Conservation (phyloP, 2,329 filamentous ascomycete genomes). For the Drechslerella stenobrocha region DNA sequence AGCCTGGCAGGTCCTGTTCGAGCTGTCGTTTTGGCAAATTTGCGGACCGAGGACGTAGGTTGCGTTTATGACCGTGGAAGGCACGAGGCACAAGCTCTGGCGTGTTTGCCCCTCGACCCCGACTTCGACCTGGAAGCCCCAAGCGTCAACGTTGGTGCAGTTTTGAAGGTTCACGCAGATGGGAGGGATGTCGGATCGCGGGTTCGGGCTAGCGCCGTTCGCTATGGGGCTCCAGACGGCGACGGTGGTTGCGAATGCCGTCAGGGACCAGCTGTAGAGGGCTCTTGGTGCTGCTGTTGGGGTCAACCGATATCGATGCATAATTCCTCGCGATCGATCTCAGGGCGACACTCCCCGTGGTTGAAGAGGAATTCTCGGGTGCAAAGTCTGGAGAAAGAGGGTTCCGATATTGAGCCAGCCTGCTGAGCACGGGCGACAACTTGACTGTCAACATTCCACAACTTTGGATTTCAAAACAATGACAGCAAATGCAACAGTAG, state of each 20-base stretch:
- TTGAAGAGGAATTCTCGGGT: no score
- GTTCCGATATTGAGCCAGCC: background rate
- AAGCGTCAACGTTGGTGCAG: conserved; percentile 44
- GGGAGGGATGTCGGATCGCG: conserved; percentile 3
- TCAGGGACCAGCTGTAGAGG: no score
- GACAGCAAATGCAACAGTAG: no score
- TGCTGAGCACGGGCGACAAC: no score
- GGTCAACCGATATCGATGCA: no score
- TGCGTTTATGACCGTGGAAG: conserved; percentile 41
- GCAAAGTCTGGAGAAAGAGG: background rate
- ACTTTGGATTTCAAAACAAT: no score
- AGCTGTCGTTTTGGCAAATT: conserved; percentile 34
- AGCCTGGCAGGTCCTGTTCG: conserved; percentile 35
- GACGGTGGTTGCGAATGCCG: background rate
- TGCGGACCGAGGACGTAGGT: conserved; percentile 34
- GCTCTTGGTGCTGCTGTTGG: no score
- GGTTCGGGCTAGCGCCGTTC: no score
- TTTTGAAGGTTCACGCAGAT: conserved; percentile 40
- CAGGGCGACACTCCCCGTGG: no score
- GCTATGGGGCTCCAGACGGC: background rate
- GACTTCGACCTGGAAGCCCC: conserved; percentile 35
- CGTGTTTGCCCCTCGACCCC: conserved; percentile 13
- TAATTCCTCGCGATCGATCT: no score
- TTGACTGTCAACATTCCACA: no score
- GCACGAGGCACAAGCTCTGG: conserved; percentile 35